These are phyloP conservation scores for Fagus sylvatica DNA, from an alignment of 306 rosid genomes.

Conservation along the genomic window DNA sequence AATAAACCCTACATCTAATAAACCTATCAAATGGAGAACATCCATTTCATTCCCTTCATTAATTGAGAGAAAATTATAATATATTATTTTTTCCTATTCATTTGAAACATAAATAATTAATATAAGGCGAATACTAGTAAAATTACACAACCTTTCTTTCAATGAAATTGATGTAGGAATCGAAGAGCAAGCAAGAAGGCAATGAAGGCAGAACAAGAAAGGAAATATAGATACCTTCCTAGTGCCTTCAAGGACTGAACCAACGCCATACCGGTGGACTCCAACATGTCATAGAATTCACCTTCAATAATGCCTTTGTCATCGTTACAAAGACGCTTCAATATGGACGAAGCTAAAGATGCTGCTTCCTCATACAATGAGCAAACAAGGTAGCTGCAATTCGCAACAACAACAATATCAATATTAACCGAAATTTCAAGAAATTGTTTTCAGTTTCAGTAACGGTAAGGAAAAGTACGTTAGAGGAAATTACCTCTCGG, in stretches of 20 bases:
- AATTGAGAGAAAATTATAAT: too few relatives aligned
- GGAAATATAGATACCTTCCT: slow-evolving; percentile 38
- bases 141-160: too few relatives aligned
- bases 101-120: too few relatives aligned
- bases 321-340: slow-evolving; percentile 39
- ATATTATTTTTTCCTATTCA: too few relatives aligned
- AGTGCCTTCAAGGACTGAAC: slow-evolving; percentile 67
- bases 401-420: neutral
- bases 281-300: slow-evolving; percentile 52
- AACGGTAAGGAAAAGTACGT: too few relatives aligned
- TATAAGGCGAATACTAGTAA: too few relatives aligned
- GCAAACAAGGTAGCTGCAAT: slow-evolving; percentile 75
- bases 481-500: slow-evolving; percentile 58
- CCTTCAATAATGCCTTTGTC: neutral
- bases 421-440: too few relatives aligned
- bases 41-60: too few relatives aligned
- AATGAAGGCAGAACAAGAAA: too few relatives aligned
- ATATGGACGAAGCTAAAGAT: slow-evolving; percentile 57
- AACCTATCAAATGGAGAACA: neutral
- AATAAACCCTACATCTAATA: neutral
- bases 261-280: slow-evolving; percentile 72
- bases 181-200: too few relatives aligned
- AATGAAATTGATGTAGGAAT: too few relatives aligned
- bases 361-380: slow-evolving; percentile 69
- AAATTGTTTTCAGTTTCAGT: too few relatives aligned